These are phyloP conservation scores for Xeromyces bisporus DNA, from an alignment of 495 filamentous ascomycete species.

Conservation along the genomic window DNA sequence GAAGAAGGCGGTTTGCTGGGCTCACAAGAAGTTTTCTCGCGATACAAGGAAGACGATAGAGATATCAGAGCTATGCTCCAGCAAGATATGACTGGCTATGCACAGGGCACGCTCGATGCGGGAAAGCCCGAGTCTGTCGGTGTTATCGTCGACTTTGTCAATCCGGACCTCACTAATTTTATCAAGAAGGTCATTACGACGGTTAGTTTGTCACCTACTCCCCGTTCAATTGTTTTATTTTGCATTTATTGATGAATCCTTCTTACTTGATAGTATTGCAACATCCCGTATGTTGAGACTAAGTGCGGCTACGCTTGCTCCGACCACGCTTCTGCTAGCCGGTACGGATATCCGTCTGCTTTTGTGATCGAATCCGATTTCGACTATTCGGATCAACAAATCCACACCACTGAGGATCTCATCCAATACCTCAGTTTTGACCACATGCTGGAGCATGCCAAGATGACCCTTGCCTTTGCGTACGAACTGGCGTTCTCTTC, in stretches of 20 bases:
- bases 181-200: constrained; percentile 77
- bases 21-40: constrained; percentile 68
- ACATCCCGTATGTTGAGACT: constrained; percentile 76
- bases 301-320: constrained; percentile 97
- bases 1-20: constrained; percentile 84
- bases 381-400: constrained; percentile 67
- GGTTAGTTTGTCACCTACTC: constrained; percentile 22
- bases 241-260: not conserved
- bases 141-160: constrained; percentile 86
- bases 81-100: constrained; percentile 96
- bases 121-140: constrained; percentile 75
- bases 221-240: not conserved
- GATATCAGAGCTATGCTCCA: constrained; percentile 96
- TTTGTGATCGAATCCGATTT: constrained; percentile 93
- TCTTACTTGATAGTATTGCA: constrained; percentile 48
- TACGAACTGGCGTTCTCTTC: constrained; percentile 57
- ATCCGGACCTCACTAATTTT: constrained; percentile 66
- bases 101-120: constrained; percentile 65
- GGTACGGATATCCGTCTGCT: constrained; percentile 86
- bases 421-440: constrained; percentile 84
- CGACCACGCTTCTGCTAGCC: constrained; percentile 90
- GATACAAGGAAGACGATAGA: constrained; percentile 57
- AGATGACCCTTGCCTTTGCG: constrained; percentile 73
- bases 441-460: constrained; percentile 95
- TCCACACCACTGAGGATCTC: constrained; percentile 78